Percentiles rank a stretch among this genome's conserved stretches.
phyloP scores from a whole-genome alignment of 768 basidiomycete genomes.

The Rubroboletus pulcherrimus region DNA sequence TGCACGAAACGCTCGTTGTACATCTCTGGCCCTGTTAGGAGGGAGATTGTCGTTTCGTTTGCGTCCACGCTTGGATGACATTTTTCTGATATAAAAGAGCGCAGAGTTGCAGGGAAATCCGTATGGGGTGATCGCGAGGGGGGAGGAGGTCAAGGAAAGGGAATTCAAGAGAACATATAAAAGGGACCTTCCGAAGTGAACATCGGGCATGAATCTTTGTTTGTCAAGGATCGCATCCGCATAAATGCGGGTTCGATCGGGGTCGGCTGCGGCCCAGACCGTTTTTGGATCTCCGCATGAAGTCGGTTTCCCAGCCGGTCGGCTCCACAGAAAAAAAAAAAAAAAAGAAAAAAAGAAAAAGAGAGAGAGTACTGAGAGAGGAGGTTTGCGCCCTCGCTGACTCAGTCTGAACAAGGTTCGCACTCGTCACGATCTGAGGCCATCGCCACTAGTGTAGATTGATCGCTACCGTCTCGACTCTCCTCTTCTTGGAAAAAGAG shows the following conservation, averaged over 20 bases:
- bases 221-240: slow-evolving; percentile 32
- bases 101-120: slow-evolving; percentile 9
- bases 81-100: slow-evolving; percentile 29
- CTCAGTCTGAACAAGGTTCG: neutral
- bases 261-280: slow-evolving; percentile 37
- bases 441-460: neutral
- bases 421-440: neutral
- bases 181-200: slow-evolving; percentile 33
- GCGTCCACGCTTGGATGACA: slow-evolving; percentile 86
- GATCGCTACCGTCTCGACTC: neutral
- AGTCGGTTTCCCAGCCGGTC: slow-evolving; percentile 20
- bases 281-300: slow-evolving; percentile 33
- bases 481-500: neutral
- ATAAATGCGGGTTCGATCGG: slow-evolving; percentile 37
- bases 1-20: slow-evolving; percentile 86
- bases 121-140: slow-evolving; percentile 30
- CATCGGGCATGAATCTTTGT: slow-evolving; percentile 35
- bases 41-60: slow-evolving; percentile 67
- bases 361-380: neutral
- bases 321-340: slow-evolving; percentile 1
- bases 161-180: slow-evolving; percentile 38
- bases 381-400: neutral
- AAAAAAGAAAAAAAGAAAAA: neutral
- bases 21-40: slow-evolving; percentile 74
- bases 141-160: slow-evolving; percentile 31